Base-by-base conservation (phyloP, 768 basidiomycete species). In the Epithele typhae region DNA sequence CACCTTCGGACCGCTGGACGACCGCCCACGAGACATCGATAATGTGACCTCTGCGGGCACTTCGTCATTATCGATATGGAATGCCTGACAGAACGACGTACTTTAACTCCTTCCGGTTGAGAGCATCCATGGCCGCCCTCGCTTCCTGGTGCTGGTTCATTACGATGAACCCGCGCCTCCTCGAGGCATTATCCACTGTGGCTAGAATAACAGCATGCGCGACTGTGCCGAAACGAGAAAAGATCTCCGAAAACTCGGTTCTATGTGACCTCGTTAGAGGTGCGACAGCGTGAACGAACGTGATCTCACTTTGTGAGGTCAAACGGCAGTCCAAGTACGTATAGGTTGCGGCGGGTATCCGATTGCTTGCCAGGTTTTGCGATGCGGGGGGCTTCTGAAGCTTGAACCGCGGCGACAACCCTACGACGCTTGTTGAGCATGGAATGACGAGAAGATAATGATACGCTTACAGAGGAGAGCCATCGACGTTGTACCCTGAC, bases 11-110 rank as follows among this genome's bases (percentile, higher is more conserved):
- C 37, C 87, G 85, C 54, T 91, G 87, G 30, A 91, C 87, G 19
- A 91, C 87, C 15, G 87, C 88, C 87, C 87, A 91, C 5, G 87
- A 89, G 42, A 91, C 77, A 59, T 91, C 87, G 37, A 91, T 77
- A 17, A 75, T 72, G 57, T 89, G 82, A 6, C 87, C 85, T 59
- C 84, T 89, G 5, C 47, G 15, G 11, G 25, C 32, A 34, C 17
- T 30, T 32, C 22, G 33, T 24, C 40, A 38, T 27, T 36, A 37
- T 33, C 30, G 9, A 52, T 45, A 46, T 53, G 25, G 12, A 53
- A 37, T 37, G 12, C 3, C 12, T 6, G 7, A 11, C 2, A 7
- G 18, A 22, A 11, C 15, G 34, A 53, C 72, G 45, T 55, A 87
- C 87, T 83, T 84, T 52, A 87, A 72, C 55, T 82, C 79, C 18